Evolutionary conservation across 2,329 filamentous ascomycete species (phyloP), one percentile per base, ranked within the genome.

Genomic region (Thielaviopsis ethacetica): DNA sequence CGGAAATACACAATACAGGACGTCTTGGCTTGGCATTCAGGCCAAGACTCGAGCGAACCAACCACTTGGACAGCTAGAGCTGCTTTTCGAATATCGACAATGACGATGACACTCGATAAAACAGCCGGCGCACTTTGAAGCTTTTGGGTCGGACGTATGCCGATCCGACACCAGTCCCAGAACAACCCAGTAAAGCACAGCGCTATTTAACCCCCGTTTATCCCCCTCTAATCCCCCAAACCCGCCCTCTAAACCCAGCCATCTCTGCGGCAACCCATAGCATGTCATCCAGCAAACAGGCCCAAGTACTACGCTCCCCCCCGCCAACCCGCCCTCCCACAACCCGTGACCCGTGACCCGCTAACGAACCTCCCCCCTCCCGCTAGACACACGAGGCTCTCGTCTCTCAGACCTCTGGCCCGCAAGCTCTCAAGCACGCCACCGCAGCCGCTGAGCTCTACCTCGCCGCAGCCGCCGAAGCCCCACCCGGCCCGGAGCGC

Each of bases 371-470:
- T n/a, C n/a, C n/a, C n/a, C 27, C 17, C 24, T 41, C 19, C 5
- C 13, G 27, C 15, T 50, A 75, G 72, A 68, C 67, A 62, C 70
- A 70, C 62, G 72, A 74, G 66, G 66, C 67, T 65, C 65, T 72
- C 53, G 63, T 70, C 55, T 64, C 65, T 62, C 67, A 64, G 61
- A 69, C 69, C 55, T 68, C 61, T 53, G 71, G 70, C 62, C 65
- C 68, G 59, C 82, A 83, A 64, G 89, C 88, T 51, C 76, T 96
- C 59, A 74, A 83, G 56, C 79, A 87, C 68, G 84, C 88, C 55
- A 88, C 95, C 66, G 75, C 78, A 63, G 87, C 86, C 4, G 86
- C 84, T 22, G 89, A 96, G 68, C 74, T 86, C 56, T 91, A 93
- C 65, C 88, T 96, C 82, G 80, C 81, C 66, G 88, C 88, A 2